Conservation (phyloP, 441 rosid species). For the Jatropha multifida region DNA sequence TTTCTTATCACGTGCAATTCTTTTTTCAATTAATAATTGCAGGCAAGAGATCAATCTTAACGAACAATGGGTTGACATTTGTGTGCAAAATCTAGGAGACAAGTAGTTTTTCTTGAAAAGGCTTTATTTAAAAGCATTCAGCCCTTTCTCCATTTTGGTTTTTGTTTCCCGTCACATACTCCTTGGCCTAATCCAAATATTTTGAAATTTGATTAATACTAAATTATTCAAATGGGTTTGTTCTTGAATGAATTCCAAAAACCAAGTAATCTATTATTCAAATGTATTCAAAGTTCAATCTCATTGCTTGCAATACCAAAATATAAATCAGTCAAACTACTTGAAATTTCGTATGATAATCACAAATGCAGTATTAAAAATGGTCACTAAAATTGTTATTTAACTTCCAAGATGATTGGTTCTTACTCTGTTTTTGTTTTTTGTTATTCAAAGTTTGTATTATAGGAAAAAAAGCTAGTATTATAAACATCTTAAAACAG, state of each 20-base stretch:
- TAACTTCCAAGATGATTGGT: not conserved
- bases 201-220: not conserved
- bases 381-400: too few species aligned
- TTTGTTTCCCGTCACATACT: not conserved
- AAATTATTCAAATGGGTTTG: not conserved
- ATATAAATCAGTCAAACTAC: not conserved
- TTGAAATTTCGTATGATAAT: not conserved
- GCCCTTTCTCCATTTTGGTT: not conserved
- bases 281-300: not conserved
- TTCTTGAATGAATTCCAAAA: not conserved
- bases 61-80: constrained; percentile 1
- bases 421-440: not conserved
- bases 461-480: too few species aligned
- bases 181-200: not conserved
- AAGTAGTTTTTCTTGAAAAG: not conserved
- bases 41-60: not conserved
- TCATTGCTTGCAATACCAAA: not conserved
- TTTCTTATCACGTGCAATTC: not conserved
- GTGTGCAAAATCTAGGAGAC: not conserved
- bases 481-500: not conserved
- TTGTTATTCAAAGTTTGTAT: not conserved
- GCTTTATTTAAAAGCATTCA: not conserved
- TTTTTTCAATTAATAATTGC: not conserved
- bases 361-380: not conserved
- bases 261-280: not conserved